Evolutionary conservation across 208 protist genomes (phyloP).

Genomic region (Herpetomonas muscarum): DNA sequence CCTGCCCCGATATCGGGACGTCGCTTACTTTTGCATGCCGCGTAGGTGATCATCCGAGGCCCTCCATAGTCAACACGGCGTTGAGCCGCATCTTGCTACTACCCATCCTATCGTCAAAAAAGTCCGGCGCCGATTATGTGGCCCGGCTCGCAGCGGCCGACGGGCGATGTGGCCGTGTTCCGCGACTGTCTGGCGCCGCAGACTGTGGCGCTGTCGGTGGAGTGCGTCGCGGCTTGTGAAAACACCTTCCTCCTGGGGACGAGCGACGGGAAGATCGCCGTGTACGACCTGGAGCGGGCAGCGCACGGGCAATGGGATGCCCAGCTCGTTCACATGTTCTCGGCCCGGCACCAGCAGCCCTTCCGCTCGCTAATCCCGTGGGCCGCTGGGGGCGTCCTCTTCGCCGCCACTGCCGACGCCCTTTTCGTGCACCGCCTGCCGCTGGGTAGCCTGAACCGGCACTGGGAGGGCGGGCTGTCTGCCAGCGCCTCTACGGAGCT

Average conservation of each 20-base stretch:
- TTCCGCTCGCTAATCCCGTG: conserved; percentile 36
- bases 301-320: conserved; percentile 9
- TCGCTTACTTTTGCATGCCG: no score
- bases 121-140: no score
- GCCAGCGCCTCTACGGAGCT: not conserved
- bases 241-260: conserved; percentile 53
- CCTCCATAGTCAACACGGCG: no score
- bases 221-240: conserved; percentile 34
- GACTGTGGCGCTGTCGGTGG: conserved; percentile 25
- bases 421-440: conserved; percentile 30
- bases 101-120: no score
- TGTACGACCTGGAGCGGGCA: conserved; percentile 22
- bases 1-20: no score
- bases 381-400: conserved; percentile 10
- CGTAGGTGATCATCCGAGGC: no score
- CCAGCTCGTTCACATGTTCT: conserved; percentile 17
- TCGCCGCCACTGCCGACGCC: conserved; percentile 12
- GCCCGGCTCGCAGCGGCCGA: no score
- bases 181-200: conserved; percentile 10
- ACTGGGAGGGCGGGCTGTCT: not conserved
- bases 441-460: conserved; percentile 6
- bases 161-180: conserved; percentile 16
- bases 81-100: no score
- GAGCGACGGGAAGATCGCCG: conserved; percentile 41
- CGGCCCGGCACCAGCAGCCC: conserved; percentile 16